Evolutionary conservation across 2,329 filamentous ascomycete genomes (phyloP).

Genomic region (Achaetomium macrosporum): DNA sequence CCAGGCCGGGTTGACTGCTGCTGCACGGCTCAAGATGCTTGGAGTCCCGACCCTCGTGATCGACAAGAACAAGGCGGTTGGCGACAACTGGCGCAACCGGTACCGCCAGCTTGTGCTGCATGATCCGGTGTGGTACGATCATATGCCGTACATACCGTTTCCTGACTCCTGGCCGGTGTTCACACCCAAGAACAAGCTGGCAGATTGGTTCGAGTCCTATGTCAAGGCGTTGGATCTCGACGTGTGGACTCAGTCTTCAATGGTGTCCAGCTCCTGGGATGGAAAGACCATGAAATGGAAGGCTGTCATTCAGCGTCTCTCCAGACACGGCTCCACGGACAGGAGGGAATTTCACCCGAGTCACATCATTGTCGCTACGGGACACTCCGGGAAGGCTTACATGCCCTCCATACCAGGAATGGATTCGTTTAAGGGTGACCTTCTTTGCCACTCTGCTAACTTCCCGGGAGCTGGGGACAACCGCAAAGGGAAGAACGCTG

Average conservation of each 20-base stretch:
- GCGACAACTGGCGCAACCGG: conserved; percentile 55
- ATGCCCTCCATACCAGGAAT: conserved; percentile 33
- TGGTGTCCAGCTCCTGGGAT: conserved; percentile 43
- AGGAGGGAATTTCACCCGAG: conserved; percentile 42
- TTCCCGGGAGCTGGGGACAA: conserved; percentile 47
- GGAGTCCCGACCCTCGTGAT: conserved; percentile 46
- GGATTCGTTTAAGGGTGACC: conserved; percentile 50
- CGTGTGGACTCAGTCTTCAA: conserved; percentile 50
- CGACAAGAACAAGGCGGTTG: conserved; percentile 45
- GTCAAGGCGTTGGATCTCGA: conserved; percentile 58
- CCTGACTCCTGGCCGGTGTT: conserved; percentile 59
- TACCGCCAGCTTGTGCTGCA: conserved; percentile 55
- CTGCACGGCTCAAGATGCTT: conserved; percentile 51
- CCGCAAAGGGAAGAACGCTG: conserved; percentile 49
- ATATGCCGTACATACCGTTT: conserved; percentile 57
- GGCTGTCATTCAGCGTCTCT: conserved; percentile 34
- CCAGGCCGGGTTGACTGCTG: conserved; percentile 47
- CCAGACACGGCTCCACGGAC: conserved; percentile 26
- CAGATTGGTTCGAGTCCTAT: conserved; percentile 58
- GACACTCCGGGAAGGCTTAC: conserved; percentile 43
- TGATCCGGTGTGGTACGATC: conserved; percentile 55
- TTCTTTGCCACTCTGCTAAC: conserved; percentile 57
- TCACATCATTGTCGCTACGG: conserved; percentile 50
- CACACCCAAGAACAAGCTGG: conserved; percentile 63
- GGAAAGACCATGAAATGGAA: conserved; percentile 48